Percentiles rank a stretch among this genome's conserved stretches.
These are phyloP conservation scores for Acacia confusa DNA, from an alignment of 306 rosid species.

Conservation along the genomic window DNA sequence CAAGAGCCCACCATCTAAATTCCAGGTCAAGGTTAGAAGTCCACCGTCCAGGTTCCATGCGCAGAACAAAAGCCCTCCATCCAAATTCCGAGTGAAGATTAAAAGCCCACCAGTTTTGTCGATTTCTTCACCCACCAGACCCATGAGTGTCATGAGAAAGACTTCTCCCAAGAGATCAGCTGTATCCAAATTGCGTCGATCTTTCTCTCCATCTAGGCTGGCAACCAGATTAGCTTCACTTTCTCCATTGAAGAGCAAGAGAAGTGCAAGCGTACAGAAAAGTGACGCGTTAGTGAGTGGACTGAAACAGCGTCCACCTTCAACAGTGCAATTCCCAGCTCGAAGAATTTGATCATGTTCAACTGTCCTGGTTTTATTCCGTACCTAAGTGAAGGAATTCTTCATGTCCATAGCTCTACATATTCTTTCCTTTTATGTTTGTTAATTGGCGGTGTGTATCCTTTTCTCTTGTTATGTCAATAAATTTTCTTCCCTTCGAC, in stretches of 20 bases:
- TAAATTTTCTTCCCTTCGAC: conserved; percentile 5
- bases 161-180: conserved; percentile 69
- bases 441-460: conserved; percentile 21
- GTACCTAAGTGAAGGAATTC: conserved; percentile 37
- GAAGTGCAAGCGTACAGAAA: conserved; percentile 40
- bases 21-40: conserved; percentile 56
- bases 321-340: conserved; percentile 47
- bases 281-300: conserved; percentile 54
- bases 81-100: conserved; percentile 64
- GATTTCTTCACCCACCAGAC: conserved; percentile 51
- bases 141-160: conserved; percentile 32
- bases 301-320: conserved; percentile 61
- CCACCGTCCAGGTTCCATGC: conserved; percentile 67
- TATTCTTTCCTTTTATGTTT: conserved; percentile 2
- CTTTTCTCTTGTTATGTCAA: conserved; percentile 10
- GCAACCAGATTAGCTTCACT: conserved; percentile 72
- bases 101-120: conserved; percentile 58
- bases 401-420: conserved; percentile 57
- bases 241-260: conserved; percentile 73
- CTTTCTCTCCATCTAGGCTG: conserved; percentile 79
- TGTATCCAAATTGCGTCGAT: conserved; percentile 63
- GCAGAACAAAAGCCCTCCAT: conserved; percentile 59
- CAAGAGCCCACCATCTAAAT: conserved; percentile 66
- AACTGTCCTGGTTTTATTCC: neutral
- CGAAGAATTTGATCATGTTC: conserved; percentile 39